Evolutionary conservation across 768 basidiomycete genomes (phyloP), one percentile per base, ranked within the genome.

Genomic region (Trametes gibbosa): DNA sequence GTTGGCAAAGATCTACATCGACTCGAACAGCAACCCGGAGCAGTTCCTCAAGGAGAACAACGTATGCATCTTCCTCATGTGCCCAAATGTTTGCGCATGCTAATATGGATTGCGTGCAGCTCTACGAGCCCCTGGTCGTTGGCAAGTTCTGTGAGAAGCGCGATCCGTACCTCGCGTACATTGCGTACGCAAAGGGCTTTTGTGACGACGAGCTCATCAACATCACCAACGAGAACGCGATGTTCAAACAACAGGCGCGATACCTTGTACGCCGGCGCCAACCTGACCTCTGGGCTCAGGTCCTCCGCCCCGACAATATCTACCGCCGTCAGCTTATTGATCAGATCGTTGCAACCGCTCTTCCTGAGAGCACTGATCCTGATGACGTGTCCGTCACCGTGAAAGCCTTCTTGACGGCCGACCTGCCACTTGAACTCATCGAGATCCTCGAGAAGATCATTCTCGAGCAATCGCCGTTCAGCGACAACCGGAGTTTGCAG

Each of bases 181-280:
- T 99, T 66, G 97, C 97, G 0, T 99, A 98, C 70, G 97, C 97
- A 37, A 98, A 98, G 72, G 97, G 97, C 57, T 90, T 98, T 74
- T 99, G 97, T 70, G 97, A 99, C 64, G 94, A 98, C 5, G 97
- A 99, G 74, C 83, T 99, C 59, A 95, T 99, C 69, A 73, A 85
- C 21, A 96, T 99, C 72, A 98, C 97, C 48, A 98, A 98, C 70
- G 95, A 96, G 65, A 99, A 99, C 78, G 88, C 95, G 13, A 99
- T 99, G 97, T 99, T 95, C 84, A 99, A 98, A 76, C 96, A 99
- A 69, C 97, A 98, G 74, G 92, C 97, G 52, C 89, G 97, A 27
- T 99, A 99, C 75, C 85, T 99, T 58, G 92, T 98, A 70, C 97
- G 95, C 75, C 88, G 97, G 66, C 92, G 97, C 62, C 87, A 92